A percentile compares a stretch with the other conserved stretches of the same genome.
Evolutionary conservation across 116 monocot species (phyloP).

Genomic region (Trichopus zeylanicus): DNA sequence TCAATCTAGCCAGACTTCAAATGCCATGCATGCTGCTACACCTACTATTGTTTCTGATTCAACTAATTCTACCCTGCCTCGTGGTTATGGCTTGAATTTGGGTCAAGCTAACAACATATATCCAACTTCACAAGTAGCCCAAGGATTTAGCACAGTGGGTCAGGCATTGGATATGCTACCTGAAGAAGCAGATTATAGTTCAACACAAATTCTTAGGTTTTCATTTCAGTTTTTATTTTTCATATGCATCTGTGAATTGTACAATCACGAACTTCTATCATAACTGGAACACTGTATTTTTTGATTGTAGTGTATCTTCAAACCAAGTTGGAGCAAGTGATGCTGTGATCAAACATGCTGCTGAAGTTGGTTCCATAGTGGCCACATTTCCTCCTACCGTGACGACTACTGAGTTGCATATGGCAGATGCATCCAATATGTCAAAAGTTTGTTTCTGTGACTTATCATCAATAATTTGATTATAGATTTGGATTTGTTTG

Average conservation of each 20-base stretch:
- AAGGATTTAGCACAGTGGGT: slow-evolving; percentile 32
- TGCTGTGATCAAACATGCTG: slow-evolving; percentile 19
- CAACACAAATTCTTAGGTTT: slow-evolving; percentile 43
- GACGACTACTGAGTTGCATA: slow-evolving; percentile 40
- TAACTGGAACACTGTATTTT: background rate
- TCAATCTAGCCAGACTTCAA: slow-evolving; percentile 58
- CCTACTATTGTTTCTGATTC: slow-evolving; percentile 27
- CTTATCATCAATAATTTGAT: too few relatives aligned
- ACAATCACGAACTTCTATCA: background rate
- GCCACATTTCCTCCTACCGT: slow-evolving; percentile 37
- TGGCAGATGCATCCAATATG: slow-evolving; percentile 30
- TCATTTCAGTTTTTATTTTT: background rate
- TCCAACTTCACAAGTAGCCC: slow-evolving; percentile 36
- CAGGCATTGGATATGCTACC: slow-evolving; percentile 46
- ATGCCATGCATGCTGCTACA: slow-evolving; percentile 21
- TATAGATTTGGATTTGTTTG: background rate
- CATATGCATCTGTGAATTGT: background rate
- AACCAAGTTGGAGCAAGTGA: slow-evolving; percentile 30
- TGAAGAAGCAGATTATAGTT: slow-evolving; percentile 49
- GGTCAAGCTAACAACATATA: slow-evolving; percentile 26
- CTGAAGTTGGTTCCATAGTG: slow-evolving; percentile 28
- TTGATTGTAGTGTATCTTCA: slow-evolving; percentile 33
- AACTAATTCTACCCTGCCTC: slow-evolving; percentile 29
- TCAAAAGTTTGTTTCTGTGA: slow-evolving; percentile 50
- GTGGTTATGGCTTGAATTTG: slow-evolving; percentile 39